phyloP scores from a whole-genome alignment of 2,329 filamentous ascomycete species.

The Calycina marina region DNA sequence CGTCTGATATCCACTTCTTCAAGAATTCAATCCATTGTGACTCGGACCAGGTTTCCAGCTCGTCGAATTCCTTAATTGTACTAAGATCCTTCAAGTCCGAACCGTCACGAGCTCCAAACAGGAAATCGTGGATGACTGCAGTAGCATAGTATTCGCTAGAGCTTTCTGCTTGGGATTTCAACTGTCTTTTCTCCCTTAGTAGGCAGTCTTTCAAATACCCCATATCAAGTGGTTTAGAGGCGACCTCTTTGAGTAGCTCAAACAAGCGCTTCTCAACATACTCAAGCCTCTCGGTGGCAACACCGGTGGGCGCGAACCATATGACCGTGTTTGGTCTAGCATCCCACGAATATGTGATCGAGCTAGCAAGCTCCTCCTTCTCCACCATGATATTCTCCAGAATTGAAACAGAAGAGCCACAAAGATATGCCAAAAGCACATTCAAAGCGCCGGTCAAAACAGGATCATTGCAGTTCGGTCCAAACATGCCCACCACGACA shows the following conservation, averaged over 20 bases:
- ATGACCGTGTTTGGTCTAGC: slow-evolving; percentile 70
- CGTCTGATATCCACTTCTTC: slow-evolving; percentile 71
- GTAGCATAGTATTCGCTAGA: slow-evolving; percentile 69
- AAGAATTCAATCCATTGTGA: slow-evolving; percentile 72
- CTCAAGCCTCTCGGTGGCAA: slow-evolving; percentile 72
- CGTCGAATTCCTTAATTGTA: slow-evolving; percentile 45
- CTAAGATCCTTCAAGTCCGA: slow-evolving; percentile 52
- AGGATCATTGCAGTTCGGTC: slow-evolving; percentile 63
- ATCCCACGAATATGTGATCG: slow-evolving; percentile 67
- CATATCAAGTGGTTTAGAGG: slow-evolving; percentile 73
- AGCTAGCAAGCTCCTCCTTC: slow-evolving; percentile 80
- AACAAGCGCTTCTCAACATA: slow-evolving; percentile 78
- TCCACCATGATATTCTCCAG: slow-evolving; percentile 89
- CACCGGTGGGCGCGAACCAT: slow-evolving; percentile 72
- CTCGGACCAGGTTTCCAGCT: slow-evolving; percentile 67
- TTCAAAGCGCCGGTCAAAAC: slow-evolving; percentile 58
- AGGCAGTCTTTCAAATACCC: slow-evolving; percentile 81
- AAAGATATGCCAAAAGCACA: slow-evolving; percentile 72
- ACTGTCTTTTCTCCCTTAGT: slow-evolving; percentile 62
- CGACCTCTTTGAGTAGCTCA: slow-evolving; percentile 67
- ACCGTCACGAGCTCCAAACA: slow-evolving; percentile 78
- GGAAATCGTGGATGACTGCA: slow-evolving; percentile 79
- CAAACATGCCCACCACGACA: slow-evolving; percentile 73
- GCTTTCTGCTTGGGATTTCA: slow-evolving; percentile 72
- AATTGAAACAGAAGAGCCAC: slow-evolving; percentile 83